Conservation (phyloP, 257 asterid species). For the Euphrasia confusa region DNA sequence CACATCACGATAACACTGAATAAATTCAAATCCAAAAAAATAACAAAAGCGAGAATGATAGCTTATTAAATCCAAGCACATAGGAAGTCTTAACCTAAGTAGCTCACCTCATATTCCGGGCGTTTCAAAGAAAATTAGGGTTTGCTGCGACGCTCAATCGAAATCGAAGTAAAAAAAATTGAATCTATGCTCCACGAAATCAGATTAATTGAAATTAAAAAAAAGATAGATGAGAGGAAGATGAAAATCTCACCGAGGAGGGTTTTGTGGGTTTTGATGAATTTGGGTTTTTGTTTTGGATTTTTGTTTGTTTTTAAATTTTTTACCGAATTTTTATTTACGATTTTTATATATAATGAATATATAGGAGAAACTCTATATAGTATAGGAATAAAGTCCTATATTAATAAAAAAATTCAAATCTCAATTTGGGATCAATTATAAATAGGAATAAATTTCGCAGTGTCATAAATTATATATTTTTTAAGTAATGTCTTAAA, state of each 20-base stretch:
- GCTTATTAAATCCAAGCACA: too few relatives aligned
- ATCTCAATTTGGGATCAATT: too few relatives aligned
- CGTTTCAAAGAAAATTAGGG: constrained; percentile 12
- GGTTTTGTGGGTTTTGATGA: constrained; percentile 13
- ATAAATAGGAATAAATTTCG: too few relatives aligned
- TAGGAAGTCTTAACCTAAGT: background rate
- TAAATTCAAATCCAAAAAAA: background rate
- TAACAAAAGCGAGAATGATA: background rate
- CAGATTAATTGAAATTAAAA: background rate
- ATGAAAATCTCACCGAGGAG: constrained; percentile 20
- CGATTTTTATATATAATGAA: too few relatives aligned
- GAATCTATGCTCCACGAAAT: background rate
- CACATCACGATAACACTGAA: background rate
- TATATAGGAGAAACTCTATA: too few relatives aligned
- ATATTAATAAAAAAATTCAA: too few relatives aligned
- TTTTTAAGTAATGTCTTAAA: too few relatives aligned
- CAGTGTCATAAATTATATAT: too few relatives aligned
- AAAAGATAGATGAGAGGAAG: background rate
- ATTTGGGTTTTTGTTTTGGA: too few relatives aligned
- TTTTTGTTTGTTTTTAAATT: too few relatives aligned
- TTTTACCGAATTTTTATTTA: too few relatives aligned
- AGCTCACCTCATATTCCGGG: constrained; percentile 30
- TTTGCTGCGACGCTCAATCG: background rate
- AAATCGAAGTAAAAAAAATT: background rate
- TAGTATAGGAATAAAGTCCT: too few relatives aligned